These are phyloP conservation scores for Trichoderma gracile DNA, from an alignment of 2,329 filamentous ascomycete species.

Conservation along the genomic window DNA sequence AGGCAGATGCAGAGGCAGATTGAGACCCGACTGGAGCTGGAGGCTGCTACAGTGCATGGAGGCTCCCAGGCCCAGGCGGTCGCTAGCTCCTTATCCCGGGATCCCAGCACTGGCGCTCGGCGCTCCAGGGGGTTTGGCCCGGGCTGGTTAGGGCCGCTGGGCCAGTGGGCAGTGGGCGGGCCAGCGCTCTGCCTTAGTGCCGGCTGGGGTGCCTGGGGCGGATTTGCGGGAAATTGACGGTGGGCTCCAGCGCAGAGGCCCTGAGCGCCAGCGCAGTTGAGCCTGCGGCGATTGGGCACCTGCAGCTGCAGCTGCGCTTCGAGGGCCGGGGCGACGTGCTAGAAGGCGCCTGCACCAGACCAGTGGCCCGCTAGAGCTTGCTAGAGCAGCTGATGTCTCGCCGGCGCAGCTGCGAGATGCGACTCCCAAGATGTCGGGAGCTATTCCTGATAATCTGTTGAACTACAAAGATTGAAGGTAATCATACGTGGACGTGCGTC, in stretches of 20 bases:
- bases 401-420: no score
- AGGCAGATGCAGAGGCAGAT: no score
- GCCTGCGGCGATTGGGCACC: no score
- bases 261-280: background rate
- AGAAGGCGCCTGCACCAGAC: background rate
- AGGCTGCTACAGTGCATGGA: conserved; percentile 32
- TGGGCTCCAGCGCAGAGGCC: conserved; percentile 6
- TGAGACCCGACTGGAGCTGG: no score
- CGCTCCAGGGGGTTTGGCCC: conserved; percentile 30
- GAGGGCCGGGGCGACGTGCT: conserved; percentile 17
- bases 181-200: conserved; percentile 20
- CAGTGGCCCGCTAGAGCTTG: no score
- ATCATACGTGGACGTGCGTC: no score
- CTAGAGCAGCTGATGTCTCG: no score
- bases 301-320: conserved; percentile 4
- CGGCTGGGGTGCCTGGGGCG: conserved; percentile 23
- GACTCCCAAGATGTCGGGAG: no score
- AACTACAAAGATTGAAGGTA: no score
- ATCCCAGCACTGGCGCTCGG: no score
- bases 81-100: conserved; percentile 17
- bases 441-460: no score
- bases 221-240: conserved; percentile 21
- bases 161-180: conserved; percentile 14
- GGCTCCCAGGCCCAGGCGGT: background rate
- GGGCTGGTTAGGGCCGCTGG: background rate